Evolutionary conservation across 78 protist species (phyloP).

Genomic region (Bigelowiella natans): DNA sequence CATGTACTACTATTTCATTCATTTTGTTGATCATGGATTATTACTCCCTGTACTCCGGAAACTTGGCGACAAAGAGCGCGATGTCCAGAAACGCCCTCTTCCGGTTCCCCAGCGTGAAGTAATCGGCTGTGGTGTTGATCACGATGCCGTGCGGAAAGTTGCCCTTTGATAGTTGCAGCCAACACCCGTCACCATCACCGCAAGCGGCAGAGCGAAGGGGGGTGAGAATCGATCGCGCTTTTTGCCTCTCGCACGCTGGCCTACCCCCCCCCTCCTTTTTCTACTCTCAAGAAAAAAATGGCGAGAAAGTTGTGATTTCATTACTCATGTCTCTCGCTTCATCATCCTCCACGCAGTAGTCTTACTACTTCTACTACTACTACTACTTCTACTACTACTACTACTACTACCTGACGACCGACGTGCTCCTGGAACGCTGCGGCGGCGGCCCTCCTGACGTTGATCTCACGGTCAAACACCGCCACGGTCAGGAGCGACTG

Average conservation of each 20-base stretch:
- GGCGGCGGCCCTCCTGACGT: slow-evolving; percentile 89
- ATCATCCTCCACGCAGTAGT: too few relatives aligned
- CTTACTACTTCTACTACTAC: too few relatives aligned
- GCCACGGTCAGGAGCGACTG: slow-evolving; percentile 23
- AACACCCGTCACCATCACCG: too few relatives aligned
- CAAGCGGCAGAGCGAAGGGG: too few relatives aligned
- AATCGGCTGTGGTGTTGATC: slow-evolving; percentile 60
- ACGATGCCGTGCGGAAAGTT: slow-evolving; percentile 83
- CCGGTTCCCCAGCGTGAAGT: slow-evolving; percentile 61
- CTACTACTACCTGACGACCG: too few relatives aligned
- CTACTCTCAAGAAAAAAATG: background rate
- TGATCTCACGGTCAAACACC: slow-evolving; percentile 70
- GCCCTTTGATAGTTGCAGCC: too few relatives aligned
- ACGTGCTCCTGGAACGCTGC: slow-evolving; percentile 94
- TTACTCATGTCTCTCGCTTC: too few relatives aligned
- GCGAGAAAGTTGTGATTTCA: too few relatives aligned
- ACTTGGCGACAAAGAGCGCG: slow-evolving; percentile 40
- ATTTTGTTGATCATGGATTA: too few relatives aligned
- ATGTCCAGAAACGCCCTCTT: slow-evolving; percentile 43
- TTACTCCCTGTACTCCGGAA: too few relatives aligned
- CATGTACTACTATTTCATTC: too few relatives aligned
- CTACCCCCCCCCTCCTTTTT: background rate
- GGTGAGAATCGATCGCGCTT: background rate
- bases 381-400: too few relatives aligned
- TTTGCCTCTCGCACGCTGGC: background rate